Evolutionary conservation across 768 basidiomycete genomes (phyloP), one percentile per base, ranked within the genome.

Genomic region (Pisolithus albus): DNA sequence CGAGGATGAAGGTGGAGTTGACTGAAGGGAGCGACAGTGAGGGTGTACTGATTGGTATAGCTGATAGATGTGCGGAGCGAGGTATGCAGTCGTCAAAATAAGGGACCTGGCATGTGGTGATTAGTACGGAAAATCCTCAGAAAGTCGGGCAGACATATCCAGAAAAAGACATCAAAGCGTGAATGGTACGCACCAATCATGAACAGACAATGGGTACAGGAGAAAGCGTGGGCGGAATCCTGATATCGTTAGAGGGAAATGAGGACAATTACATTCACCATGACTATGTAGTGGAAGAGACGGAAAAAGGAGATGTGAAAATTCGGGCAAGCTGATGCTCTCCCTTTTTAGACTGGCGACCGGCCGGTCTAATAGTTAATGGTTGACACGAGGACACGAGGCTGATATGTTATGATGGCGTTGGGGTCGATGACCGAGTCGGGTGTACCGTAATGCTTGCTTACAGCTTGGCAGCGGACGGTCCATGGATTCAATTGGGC

Each of bases 161-260:
- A 18, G 34, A 41, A 44, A 10, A n/a, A 18, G 32, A 32, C 42
- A 38, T 2, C 37, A 53, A 53, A 48, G 44, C 42, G 32, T 30
- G 55, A 15, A 45, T 41, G 4, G 5, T 11, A 57, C 65, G 54
- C 58, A 64, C 60, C 52, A 55, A 58, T 64, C 61, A 61, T 67
- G 52, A 61, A 26, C 48, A 11, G 34, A 15, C 34, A 34, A 56
- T 47, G 51, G 26, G 32, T n/a, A 50, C 26, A 37, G 34, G 47
- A 37, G 16, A 43, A 23, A 26, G 45, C 37, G 48, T 32, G 18
- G 15, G 45, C 21, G 9, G 32, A 44, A 47, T 47, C 41, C 47
- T 51, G 49, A 21, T 52, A 42, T 53, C 52, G 46, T 51, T 47
- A 56, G 28, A 47, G 32, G 10, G 49, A 49, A 52, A 53, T 46